These are phyloP conservation scores for Ceratocystis alfenasii DNA, from an alignment of 2,329 filamentous ascomycete genomes.

Conservation along the genomic window DNA sequence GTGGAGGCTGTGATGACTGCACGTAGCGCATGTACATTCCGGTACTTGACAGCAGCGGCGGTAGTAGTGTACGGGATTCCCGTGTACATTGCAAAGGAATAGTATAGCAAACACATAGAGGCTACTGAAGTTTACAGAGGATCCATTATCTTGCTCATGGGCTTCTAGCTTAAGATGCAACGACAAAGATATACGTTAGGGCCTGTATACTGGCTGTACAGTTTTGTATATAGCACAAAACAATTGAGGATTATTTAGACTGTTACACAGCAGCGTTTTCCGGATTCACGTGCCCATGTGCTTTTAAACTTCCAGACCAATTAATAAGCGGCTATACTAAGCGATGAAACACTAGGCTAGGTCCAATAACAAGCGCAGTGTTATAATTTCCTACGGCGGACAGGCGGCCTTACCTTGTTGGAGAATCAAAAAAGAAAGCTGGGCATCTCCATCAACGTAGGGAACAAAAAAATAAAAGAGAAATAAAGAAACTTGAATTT, in stretches of 20 bases:
- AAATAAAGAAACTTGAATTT: too few relatives aligned
- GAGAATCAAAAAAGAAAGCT: background rate
- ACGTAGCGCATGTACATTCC: slow-evolving; percentile 68
- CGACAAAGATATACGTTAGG: background rate
- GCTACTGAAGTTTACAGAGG: background rate
- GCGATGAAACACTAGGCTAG: background rate
- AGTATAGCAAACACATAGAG: too few relatives aligned
- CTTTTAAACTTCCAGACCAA: background rate
- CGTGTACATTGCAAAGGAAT: slow-evolving; percentile 51
- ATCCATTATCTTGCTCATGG: background rate
- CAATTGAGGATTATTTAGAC: too few relatives aligned
- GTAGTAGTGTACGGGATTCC: slow-evolving; percentile 93
- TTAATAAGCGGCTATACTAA: background rate
- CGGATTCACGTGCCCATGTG: background rate
- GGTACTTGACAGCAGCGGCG: slow-evolving; percentile 85
- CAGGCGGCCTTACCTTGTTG: background rate
- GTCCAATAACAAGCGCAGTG: background rate
- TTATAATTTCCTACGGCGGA: background rate
- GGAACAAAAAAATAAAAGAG: background rate
- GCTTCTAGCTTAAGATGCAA: background rate
- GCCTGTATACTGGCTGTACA: background rate
- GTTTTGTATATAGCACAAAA: too few relatives aligned
- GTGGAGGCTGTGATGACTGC: slow-evolving; percentile 72
- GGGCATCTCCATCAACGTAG: too few relatives aligned
- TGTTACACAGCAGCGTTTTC: background rate